Evolutionary conservation across 805 yeast species (phyloP), one percentile per base, ranked within the genome.

Genomic region (Zygotorulaspora danielsina): DNA sequence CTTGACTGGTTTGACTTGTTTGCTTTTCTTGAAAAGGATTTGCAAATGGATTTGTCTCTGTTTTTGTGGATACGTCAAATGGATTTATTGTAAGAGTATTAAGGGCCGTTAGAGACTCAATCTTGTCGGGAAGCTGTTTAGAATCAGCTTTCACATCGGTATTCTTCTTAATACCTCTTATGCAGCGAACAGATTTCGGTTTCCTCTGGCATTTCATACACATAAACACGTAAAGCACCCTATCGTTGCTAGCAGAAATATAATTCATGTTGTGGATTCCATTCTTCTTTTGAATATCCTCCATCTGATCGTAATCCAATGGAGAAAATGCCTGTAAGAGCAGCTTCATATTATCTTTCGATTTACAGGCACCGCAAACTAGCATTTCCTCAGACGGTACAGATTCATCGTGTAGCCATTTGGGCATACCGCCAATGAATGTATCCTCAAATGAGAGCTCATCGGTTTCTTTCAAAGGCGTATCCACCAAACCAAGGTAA

Each of bases 291-390:
- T 51, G 57, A n/a, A 54, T 36, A 6, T 42, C 48, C 15, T 48
- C 50, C 26, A 57, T 47, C 34, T 50, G 57, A 11, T 56, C 63
- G 12, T 38, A 43, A 22, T 79, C 85, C 29, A 89, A 61, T 1
- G 95, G 94, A 0, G 95, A 82, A 61, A 73, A 82, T 1, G 90
- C 82, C 58, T 93, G 97, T 1, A 81, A 62, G 20, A 89, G 66
- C 32, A 90, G 63, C 10, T 83, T 76, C 81, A 87, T 72, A 11
- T 69, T 64, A 7, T 67, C 59, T 1, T 63, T 25, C 2, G 52
- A 39, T 19, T 59, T 64, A 65, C 98, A 93, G 38, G 72, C 73
- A 34, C 72, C 75, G 66, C 98, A 93, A 24, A 63, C 57, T 6
- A 81, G 54, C 13, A 76, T 58, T 3, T 71, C 72, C 1, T 66